phyloP scores from a whole-genome alignment of 2,329 filamentous ascomycete species.

The Claviceps spartinae region DNA sequence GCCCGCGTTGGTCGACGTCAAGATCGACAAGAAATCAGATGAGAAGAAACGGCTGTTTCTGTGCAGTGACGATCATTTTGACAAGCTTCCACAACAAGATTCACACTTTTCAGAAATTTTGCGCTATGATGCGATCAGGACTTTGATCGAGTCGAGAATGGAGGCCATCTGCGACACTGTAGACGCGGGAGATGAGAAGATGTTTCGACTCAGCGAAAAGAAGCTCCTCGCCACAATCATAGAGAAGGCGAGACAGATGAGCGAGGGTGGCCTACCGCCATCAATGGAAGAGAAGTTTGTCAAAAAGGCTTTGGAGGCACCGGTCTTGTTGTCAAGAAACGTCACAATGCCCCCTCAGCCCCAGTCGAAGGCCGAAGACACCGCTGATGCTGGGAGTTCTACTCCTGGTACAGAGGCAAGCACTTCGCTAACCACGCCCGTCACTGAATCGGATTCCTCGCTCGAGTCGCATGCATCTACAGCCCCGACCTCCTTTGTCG shows the following conservation, averaged over 20 bases:
- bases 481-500: slow-evolving; percentile 29
- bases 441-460: slow-evolving; percentile 23
- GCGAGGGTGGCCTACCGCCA: slow-evolving; percentile 49
- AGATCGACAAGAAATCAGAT: slow-evolving; percentile 26
- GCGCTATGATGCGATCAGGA: slow-evolving; percentile 30
- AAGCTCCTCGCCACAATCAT: slow-evolving; percentile 57
- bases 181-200: slow-evolving; percentile 67
- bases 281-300: slow-evolving; percentile 84
- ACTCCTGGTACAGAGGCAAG: slow-evolving; percentile 13
- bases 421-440: slow-evolving; percentile 29
- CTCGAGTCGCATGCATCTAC: slow-evolving; percentile 29
- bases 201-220: slow-evolving; percentile 65
- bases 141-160: slow-evolving; percentile 51
- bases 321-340: slow-evolving; percentile 54
- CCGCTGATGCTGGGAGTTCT: slow-evolving; percentile 10
- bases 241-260: slow-evolving; percentile 58
- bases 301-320: slow-evolving; percentile 58
- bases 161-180: slow-evolving; percentile 64
- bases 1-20: slow-evolving; percentile 46
- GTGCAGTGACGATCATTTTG: slow-evolving; percentile 58
- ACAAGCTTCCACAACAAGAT: slow-evolving; percentile 40
- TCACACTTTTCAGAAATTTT: slow-evolving; percentile 48
- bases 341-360: slow-evolving; percentile 25
- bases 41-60: slow-evolving; percentile 50
- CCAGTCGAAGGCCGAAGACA: slow-evolving; percentile 5